Base-by-base conservation (phyloP, 768 basidiomycete species). In the Agaricus sinodeliciosus region DNA sequence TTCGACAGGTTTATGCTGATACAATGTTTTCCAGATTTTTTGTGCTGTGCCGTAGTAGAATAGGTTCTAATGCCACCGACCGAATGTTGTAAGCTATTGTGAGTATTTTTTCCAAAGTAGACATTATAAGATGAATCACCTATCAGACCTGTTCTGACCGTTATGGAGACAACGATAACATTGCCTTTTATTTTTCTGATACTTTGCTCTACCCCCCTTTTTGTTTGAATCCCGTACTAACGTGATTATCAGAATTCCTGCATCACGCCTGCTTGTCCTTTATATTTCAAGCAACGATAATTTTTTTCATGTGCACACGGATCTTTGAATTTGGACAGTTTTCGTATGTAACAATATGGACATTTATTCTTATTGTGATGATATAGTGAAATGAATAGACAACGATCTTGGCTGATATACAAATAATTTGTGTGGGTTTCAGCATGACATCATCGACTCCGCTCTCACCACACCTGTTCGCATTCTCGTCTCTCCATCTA, bases 111-210 rank as follows among this genome's bases (percentile, higher is more conserved):
- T 2, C 0, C n/a, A 31, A 4, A 31, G 19, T n/a, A 28, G 35
- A 22, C 15, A 34, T 45, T 35, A 19, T 39, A 22, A 31, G 50
- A 51, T 51, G 50, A 37, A 44, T 35, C 22, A 51, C 0, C 22
- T 27, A 22, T 51, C 50, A 51, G 50, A 51, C 50, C 50, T 51
- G 50, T 51, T 51, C 50, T 51, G 50, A 51, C 16, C 12, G 5
- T 18, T 45, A 13, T 51, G 50, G 50, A 51, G 50, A 51, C 34
- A 44, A 51, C 22, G 25, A 19, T 26, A 15, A 37, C 22, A 51
- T 53, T 53, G 51, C 51, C 51, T 44, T 28, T 40, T 27, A 15
- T 52, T 28, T n/a, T 39, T 53, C 51, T 53, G 51, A 53, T 25
- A 12, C 22, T 28, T n/a, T 5, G 15, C 13, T 11, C 26, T 27